phyloP scores from a whole-genome alignment of 768 basidiomycete species.

The Lactarius hatsudake region DNA sequence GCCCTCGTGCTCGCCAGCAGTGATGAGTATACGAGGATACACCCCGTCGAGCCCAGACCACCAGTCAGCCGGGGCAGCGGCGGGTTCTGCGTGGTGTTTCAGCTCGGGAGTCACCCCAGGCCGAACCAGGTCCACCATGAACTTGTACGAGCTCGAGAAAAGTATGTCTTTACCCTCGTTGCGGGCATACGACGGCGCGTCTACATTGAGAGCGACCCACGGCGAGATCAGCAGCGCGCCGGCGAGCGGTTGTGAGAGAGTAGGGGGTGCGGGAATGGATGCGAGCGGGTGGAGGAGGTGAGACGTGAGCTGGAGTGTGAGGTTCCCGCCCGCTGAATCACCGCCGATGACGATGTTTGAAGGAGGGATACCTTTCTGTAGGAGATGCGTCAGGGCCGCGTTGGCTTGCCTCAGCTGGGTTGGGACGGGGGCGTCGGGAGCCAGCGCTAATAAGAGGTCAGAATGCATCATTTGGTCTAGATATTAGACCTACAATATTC shows the following conservation, averaged over 20 bases:
- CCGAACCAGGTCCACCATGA: background rate
- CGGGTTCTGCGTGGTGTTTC: background rate
- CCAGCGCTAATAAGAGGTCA: background rate
- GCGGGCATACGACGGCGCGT: conserved; percentile 4
- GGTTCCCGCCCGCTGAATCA: conserved; percentile 29
- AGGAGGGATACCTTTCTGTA: conserved; percentile 24
- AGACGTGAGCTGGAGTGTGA: conserved; percentile 25
- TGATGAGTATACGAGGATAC: background rate
- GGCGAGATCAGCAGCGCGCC: conserved; percentile 11
- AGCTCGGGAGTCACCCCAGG: background rate
- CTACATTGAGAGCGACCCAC: background rate
- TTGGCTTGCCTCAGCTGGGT: conserved; percentile 28
- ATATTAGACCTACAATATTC: conserved; percentile 10
- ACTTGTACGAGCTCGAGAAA: background rate
- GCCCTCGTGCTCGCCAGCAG: background rate
- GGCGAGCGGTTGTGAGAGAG: conserved; percentile 2
- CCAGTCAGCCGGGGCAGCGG: background rate
- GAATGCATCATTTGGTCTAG: background rate
- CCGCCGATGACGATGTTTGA: conserved; percentile 27
- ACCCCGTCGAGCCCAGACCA: conserved; percentile 7
- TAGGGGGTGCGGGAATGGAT: conserved; percentile 12
- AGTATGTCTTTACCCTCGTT: conserved; percentile 3
- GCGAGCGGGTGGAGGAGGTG: conserved; percentile 27
- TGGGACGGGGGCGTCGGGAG: conserved; percentile 21
- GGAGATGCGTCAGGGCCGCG: conserved; percentile 20